Conservation (phyloP, 495 filamentous ascomycete species). For the Thozetella sp. region DNA sequence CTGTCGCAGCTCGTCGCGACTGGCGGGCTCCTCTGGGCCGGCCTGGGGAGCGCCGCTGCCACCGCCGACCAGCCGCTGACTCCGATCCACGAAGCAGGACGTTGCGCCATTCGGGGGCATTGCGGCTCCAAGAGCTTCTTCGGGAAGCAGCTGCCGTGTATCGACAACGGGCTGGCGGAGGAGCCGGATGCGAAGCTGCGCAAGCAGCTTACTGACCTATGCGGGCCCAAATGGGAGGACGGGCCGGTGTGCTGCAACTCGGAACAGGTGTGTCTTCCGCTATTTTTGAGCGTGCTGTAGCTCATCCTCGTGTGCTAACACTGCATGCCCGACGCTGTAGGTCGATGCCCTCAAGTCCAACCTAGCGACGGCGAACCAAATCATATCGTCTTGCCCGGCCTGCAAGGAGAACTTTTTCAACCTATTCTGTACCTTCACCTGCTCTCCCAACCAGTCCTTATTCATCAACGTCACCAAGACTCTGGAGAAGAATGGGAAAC, state of each 20-base stretch:
- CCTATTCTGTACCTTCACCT: slow-evolving; percentile 96
- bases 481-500: slow-evolving; percentile 64
- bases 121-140: slow-evolving; percentile 91
- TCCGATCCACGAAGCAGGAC: slow-evolving; percentile 79
- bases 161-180: slow-evolving; percentile 86
- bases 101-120: slow-evolving; percentile 88
- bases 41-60: slow-evolving; percentile 23
- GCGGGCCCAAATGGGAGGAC: slow-evolving; percentile 81
- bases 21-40: slow-evolving; percentile 34
- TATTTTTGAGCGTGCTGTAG: neutral
- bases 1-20: slow-evolving; percentile 31
- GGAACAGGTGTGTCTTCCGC: slow-evolving; percentile 66
- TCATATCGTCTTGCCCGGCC: slow-evolving; percentile 91
- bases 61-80: slow-evolving; percentile 37
- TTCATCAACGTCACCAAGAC: slow-evolving; percentile 92
- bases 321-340: slow-evolving; percentile 34
- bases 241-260: slow-evolving; percentile 82
- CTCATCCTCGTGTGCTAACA: neutral
- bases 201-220: slow-evolving; percentile 79
- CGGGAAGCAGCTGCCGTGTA: slow-evolving; percentile 83
- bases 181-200: slow-evolving; percentile 69
- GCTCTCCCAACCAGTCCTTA: slow-evolving; percentile 92
- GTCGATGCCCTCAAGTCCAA: slow-evolving; percentile 77
- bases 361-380: slow-evolving; percentile 80
- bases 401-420: slow-evolving; percentile 98